A percentile compares a stretch with the other conserved stretches of the same genome.
These are phyloP conservation scores for Cryptosporidium ryanae DNA, from an alignment of 169 alveolate species.

Conservation along the genomic window DNA sequence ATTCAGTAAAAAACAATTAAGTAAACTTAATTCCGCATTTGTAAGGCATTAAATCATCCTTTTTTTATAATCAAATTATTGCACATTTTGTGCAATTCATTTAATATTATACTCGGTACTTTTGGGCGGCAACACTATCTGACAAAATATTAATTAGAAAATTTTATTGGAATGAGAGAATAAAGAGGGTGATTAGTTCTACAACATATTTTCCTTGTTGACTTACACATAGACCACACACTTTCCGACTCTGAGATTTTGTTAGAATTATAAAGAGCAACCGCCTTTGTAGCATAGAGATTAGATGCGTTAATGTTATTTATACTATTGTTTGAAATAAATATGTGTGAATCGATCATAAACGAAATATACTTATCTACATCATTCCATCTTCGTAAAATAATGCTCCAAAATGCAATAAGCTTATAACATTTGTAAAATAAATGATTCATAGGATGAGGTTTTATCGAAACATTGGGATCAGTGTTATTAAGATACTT, in stretches of 20 bases:
- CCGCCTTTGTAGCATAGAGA: conserved; percentile 44
- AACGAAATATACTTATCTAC: conserved; percentile 21
- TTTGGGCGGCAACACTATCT: background rate
- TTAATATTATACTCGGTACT: background rate
- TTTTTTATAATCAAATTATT: too few species aligned
- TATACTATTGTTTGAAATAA: background rate
- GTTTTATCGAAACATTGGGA: background rate
- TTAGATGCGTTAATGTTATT: conserved; percentile 30
- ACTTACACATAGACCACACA: conserved; percentile 10
- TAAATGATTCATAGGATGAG: conserved; percentile 39
- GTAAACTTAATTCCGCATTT: too few species aligned
- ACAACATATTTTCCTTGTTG: conserved; percentile 30
- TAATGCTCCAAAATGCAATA: conserved; percentile 54
- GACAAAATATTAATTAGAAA: background rate
- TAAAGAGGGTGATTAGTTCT: background rate
- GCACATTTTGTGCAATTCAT: too few species aligned
- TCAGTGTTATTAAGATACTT: conserved; percentile 2
- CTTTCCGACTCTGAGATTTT: conserved; percentile 18
- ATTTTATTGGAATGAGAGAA: background rate
- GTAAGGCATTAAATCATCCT: too few species aligned
- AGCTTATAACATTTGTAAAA: conserved; percentile 56
- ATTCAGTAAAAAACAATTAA: too few species aligned
- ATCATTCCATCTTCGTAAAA: conserved; percentile 19
- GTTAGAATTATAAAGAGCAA: conserved; percentile 28
- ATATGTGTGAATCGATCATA: conserved; percentile 35